Evolutionary conservation across 768 basidiomycete genomes (phyloP), one percentile per base, ranked within the genome.

Genomic region (Suillus sp.): DNA sequence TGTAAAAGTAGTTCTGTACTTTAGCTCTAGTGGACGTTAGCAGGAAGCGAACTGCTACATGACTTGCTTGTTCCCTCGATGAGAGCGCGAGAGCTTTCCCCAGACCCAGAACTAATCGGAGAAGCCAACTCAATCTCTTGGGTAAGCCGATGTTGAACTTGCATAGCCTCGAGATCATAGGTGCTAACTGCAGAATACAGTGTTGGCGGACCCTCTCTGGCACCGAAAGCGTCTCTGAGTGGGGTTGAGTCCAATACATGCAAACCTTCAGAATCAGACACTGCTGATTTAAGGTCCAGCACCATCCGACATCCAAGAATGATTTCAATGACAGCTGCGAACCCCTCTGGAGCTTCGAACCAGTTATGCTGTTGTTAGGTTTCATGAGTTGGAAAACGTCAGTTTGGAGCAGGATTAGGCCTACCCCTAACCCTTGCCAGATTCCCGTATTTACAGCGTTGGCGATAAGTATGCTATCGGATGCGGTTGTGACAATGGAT

Each of bases 251-350:
- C 37, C 20, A 42, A 3, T 4, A 40, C 18, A 20, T 38, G 56
- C 18, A 57, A 57, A 10, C 56, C 56, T 7, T 57, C 56, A 40
- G 37, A 34, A 57, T 38, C 37, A 38, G 55, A 40, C 55, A 37
- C 56, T 13, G 56, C 27, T 27, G 56, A 57, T 4, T 27, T 18
- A 20, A 57, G 56, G 27, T 57, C 38, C 18, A 57, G 27, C 18
- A 57, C 37, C 56, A 57, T 57, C 25, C 37, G 56, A 40, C 56
- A 57, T 7, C 56, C 56, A 30, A 57, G 56, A 25, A 57, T 8
- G 37, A 57, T 25, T 57, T 57, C 56, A 30, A 40, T 30, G 38
- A 57, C 56, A 30, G 56, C 56, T 10, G 56, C 56, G 10, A 57
- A 57, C 25, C 37, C 56, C 25, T 57, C 56, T 38, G 56, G 38